Conservation (phyloP, 1,284 basidiomycete species). For the Amylostereum chailletii region DNA sequence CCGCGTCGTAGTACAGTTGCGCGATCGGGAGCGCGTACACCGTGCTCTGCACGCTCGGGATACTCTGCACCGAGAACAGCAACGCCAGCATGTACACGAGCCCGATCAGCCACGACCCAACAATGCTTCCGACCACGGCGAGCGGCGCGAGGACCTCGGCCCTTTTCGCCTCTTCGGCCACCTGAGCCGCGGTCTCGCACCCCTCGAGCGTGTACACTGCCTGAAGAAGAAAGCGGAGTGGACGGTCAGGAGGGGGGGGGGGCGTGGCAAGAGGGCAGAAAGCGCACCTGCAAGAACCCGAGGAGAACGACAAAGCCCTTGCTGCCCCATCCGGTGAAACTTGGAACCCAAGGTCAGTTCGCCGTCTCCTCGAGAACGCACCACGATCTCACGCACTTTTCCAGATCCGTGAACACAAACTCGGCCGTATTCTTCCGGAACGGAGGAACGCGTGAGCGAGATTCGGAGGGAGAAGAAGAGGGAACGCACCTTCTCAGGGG, state of each 20-base stretch:
- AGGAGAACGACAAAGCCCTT: conserved; percentile 50
- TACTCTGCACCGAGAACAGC: conserved; percentile 49
- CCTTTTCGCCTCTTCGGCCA: conserved; percentile 50
- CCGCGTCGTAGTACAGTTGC: conserved; percentile 49
- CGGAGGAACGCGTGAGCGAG: too few species aligned
- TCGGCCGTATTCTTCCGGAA: conserved; percentile 34
- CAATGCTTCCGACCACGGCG: conserved; percentile 45
- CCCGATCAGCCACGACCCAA: conserved; percentile 54
- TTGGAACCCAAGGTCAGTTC: conserved; percentile 13
- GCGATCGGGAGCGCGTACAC: conserved; percentile 49
- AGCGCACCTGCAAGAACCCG: conserved; percentile 43
- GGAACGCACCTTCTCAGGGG: conserved; percentile 38
- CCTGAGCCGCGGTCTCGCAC: conserved; percentile 55
- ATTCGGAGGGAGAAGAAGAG: too few species aligned
- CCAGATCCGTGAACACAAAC: conserved; percentile 51
- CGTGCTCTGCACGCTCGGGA: conserved; percentile 38
- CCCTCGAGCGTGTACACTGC: conserved; percentile 58
- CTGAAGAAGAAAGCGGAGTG: conserved; percentile 14
- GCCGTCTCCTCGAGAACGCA: neutral
- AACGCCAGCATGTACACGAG: conserved; percentile 52
- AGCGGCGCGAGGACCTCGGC: conserved; percentile 49
- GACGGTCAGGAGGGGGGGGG: neutral
- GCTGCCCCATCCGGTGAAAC: conserved; percentile 48
- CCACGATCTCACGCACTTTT: conserved; percentile 30
- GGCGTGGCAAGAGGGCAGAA: neutral